Evolutionary conservation across 352 stramenopile genomes (phyloP), one percentile per base, ranked within the genome.

Genomic region (Phytophthora agathidicida): DNA sequence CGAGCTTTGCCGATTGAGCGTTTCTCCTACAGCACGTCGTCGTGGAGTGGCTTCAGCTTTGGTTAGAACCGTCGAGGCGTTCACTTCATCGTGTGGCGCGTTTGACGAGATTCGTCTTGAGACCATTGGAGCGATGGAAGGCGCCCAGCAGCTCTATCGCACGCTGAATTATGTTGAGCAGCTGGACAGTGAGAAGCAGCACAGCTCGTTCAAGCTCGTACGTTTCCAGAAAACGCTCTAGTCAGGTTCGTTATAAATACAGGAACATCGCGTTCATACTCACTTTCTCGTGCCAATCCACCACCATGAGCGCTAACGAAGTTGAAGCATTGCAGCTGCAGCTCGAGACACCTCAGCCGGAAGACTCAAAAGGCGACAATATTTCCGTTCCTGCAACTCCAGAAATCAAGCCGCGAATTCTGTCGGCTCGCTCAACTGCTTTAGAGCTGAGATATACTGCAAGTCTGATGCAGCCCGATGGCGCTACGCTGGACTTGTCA

Each of bases 1-100:
- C 0, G 81, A 93, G 47, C 58, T 93, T 8, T 88, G 78, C 28
- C 78, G 83, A 8, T 63, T 93, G 30, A 82, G 78, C 42, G 79
- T 93, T 13, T 59, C 66, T 26, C 59, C 54, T 35, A 13, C 63
- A 1, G 56, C 60, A 42, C 77, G 81, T 30, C 79, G 79, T 28
- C 62, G 57, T 52, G 77, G 81, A 1, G 39, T 91, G 14, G 83
- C 75, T 4, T 75, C 74, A 33, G 42, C 65, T 33, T 62, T 93
- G 20, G 68, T 93, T 1, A 20, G 28, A 22, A 53, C 44, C 3
- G 56, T 86, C 7, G 83, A 93, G 46, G 10, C 2, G 7, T 88
- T 85, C 59, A 66, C 64, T 0, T 23, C 10, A 4, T 46, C 41
- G 0, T 64, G 52, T 19, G 53, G 31, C 14, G 62, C 58, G 3